A percentile compares a stretch with the other conserved stretches of the same genome.
These are phyloP conservation scores for Claviceps digitariae DNA, from an alignment of 2,329 filamentous ascomycete genomes.

Conservation along the genomic window DNA sequence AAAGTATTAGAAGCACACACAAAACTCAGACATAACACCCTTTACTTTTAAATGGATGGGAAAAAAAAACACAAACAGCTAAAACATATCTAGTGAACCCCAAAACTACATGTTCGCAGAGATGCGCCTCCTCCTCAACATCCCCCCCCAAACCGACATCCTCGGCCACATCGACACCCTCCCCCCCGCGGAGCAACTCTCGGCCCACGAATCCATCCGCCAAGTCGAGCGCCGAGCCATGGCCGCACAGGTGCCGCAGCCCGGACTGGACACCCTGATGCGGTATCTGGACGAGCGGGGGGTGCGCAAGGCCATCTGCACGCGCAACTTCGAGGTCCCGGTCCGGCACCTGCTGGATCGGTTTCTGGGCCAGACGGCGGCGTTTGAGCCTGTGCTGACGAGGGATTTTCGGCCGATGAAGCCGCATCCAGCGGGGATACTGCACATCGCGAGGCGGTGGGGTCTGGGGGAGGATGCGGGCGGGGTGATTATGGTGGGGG, in stretches of 20 bases:
- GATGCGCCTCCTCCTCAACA: slow-evolving; percentile 66
- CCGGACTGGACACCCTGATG: slow-evolving; percentile 68
- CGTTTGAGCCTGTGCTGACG: slow-evolving; percentile 70
- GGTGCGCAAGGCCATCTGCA: slow-evolving; percentile 76
- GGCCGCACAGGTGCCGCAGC: slow-evolving; percentile 65
- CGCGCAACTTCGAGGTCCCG: slow-evolving; percentile 79
- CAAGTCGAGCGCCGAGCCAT: slow-evolving; percentile 72
- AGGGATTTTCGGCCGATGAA: slow-evolving; percentile 75
- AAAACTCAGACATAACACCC: no score
- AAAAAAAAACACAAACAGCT: neutral
- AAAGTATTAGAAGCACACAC: no score
- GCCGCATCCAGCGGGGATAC: slow-evolving; percentile 73
- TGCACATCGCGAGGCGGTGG: slow-evolving; percentile 75
- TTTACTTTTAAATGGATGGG: neutral
- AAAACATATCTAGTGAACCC: slow-evolving; percentile 46
- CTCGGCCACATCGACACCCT: slow-evolving; percentile 75
- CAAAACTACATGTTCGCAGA: slow-evolving; percentile 92
- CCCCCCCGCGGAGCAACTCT: slow-evolving; percentile 41
- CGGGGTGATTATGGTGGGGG: slow-evolving; percentile 52
- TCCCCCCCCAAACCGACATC: slow-evolving; percentile 65
- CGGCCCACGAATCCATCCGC: slow-evolving; percentile 61
- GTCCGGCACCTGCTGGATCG: slow-evolving; percentile 62
- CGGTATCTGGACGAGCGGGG: slow-evolving; percentile 56
- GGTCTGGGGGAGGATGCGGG: slow-evolving; percentile 37
- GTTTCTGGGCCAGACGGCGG: slow-evolving; percentile 49